A percentile compares a stretch with the other conserved stretches of the same genome.
phyloP scores from a whole-genome alignment of 331 rosid species.

The Rhamnella rubrinervis region DNA sequence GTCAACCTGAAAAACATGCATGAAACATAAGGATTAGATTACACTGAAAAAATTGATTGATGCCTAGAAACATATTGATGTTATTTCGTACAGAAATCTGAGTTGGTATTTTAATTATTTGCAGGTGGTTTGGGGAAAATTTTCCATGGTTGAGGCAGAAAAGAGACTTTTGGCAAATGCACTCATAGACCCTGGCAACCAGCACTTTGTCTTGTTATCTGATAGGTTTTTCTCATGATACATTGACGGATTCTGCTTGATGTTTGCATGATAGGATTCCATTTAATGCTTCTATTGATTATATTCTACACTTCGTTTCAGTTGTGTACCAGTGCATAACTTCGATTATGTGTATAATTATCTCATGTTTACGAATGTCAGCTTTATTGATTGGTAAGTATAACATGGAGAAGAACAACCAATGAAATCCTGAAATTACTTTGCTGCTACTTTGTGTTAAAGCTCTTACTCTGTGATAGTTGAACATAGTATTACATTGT shows the following conservation, averaged over 20 bases:
- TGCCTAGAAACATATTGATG: not conserved
- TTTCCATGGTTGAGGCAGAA: slow-evolving; percentile 94
- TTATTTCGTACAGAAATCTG: not conserved
- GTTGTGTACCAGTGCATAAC: slow-evolving; percentile 87
- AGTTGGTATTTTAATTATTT: slow-evolving; percentile 19
- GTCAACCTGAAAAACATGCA: no score
- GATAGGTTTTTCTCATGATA: slow-evolving; percentile 60
- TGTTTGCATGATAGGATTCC: slow-evolving; percentile 12
- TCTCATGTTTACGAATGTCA: slow-evolving; percentile 76
- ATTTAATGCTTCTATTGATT: slow-evolving; percentile 15
- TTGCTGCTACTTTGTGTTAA: not conserved
- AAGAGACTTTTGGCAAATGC: slow-evolving; percentile 91
- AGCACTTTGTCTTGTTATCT: slow-evolving; percentile 88
- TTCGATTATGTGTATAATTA: slow-evolving; percentile 80
- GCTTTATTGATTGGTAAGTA: slow-evolving; percentile 87
- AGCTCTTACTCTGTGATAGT: slow-evolving; percentile 8
- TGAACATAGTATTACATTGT: not conserved
- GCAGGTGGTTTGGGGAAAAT: slow-evolving; percentile 86
- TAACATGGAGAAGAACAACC: not conserved
- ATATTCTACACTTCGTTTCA: slow-evolving; percentile 30
- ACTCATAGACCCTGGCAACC: slow-evolving; percentile 73
- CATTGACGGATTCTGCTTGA: not conserved
- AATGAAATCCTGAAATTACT: not conserved
- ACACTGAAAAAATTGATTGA: no score
- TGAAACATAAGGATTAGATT: no score